phyloP scores from a whole-genome alignment of 2,329 filamentous ascomycete genomes.

The Aspergillus sp. region DNA sequence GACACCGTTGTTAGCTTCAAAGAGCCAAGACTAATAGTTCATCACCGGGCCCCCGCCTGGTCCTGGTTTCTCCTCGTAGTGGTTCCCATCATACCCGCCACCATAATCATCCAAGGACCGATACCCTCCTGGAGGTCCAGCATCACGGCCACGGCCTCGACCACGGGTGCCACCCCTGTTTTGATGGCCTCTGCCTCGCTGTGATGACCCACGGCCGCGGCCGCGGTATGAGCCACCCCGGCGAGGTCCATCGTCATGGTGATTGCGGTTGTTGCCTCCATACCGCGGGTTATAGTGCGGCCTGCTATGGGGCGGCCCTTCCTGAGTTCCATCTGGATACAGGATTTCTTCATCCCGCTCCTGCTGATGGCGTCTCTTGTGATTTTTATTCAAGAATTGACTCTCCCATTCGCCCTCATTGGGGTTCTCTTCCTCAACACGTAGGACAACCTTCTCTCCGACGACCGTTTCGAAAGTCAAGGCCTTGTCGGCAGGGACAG shows the following conservation, averaged over 20 bases:
- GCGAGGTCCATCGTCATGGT: slow-evolving; percentile 49
- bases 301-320: slow-evolving; percentile 25
- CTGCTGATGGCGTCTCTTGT: slow-evolving; percentile 62
- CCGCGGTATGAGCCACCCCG: slow-evolving; percentile 34
- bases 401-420: slow-evolving; percentile 66
- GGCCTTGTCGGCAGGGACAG: slow-evolving; percentile 68
- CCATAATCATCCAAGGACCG: slow-evolving; percentile 66
- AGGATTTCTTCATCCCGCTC: slow-evolving; percentile 56
- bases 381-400: slow-evolving; percentile 60
- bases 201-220: slow-evolving; percentile 42
- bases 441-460: slow-evolving; percentile 80
- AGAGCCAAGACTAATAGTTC: slow-evolving; percentile 37
- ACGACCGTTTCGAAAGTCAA: slow-evolving; percentile 81
- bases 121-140: slow-evolving; percentile 59
- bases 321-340: slow-evolving; percentile 31
- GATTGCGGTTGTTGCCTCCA: slow-evolving; percentile 34
- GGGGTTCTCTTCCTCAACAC: slow-evolving; percentile 72
- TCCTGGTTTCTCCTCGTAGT: slow-evolving; percentile 32
- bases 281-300: slow-evolving; percentile 32
- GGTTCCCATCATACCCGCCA: slow-evolving; percentile 21
- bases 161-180: slow-evolving; percentile 46
- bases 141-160: slow-evolving; percentile 52
- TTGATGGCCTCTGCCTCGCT: slow-evolving; percentile 40
- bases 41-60: slow-evolving; percentile 37
- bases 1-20: no score